Conservation (phyloP, 2,329 filamentous ascomycete species). For the Fusarium acutatum region DNA sequence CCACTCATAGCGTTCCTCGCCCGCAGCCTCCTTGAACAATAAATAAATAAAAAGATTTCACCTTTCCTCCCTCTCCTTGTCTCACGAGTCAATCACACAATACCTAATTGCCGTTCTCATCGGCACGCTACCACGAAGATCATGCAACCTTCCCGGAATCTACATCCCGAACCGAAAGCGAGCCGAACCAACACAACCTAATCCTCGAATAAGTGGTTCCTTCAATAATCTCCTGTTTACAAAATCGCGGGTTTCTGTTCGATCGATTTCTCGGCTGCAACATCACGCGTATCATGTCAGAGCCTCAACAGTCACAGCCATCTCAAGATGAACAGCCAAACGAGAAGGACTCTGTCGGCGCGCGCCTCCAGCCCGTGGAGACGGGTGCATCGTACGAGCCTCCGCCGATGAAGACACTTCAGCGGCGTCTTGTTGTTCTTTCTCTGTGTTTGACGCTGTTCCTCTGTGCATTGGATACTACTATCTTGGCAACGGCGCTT, state of each 20-base stretch:
- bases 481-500: conserved; percentile 41
- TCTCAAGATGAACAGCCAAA: conserved; percentile 8
- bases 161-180: conserved; percentile 7
- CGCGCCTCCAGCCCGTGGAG: conserved; percentile 28
- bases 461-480: conserved; percentile 40
- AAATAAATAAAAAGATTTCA: accelerated
- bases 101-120: neutral
- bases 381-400: conserved; percentile 32
- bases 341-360: conserved; percentile 7
- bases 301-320: conserved; percentile 2
- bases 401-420: conserved; percentile 28
- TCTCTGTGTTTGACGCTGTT: conserved; percentile 41
- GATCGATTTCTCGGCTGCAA: neutral
- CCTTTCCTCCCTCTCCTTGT: neutral
- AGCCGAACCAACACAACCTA: neutral
- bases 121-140: neutral
- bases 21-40: too few relatives aligned
- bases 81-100: neutral
- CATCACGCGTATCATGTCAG: conserved; percentile 9
- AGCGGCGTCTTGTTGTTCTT: conserved; percentile 34
- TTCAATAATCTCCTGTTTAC: conserved; percentile 8
- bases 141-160: neutral
- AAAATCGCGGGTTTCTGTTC: conserved; percentile 8
- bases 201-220: neutral
- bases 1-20: neutral